phyloP scores from a whole-genome alignment of 257 asterid genomes.

The Verbena officinalis region DNA sequence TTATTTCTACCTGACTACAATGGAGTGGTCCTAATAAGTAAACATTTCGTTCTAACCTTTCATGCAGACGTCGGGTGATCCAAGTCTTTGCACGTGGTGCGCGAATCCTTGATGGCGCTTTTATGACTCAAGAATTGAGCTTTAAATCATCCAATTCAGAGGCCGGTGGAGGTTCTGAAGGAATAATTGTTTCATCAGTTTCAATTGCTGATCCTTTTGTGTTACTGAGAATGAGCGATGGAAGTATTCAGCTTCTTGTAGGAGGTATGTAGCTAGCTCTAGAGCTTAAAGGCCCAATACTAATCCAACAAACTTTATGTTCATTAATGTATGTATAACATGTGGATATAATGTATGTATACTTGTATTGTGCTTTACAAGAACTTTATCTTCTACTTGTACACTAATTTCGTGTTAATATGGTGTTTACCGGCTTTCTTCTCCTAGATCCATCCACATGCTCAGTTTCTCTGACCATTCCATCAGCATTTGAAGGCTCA shows the following conservation, averaged over 20 bases:
- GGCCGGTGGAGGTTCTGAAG: slow-evolving; percentile 67
- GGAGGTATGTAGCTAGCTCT: slow-evolving; percentile 66
- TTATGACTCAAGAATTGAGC: slow-evolving; percentile 94
- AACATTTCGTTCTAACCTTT: slow-evolving; percentile 27
- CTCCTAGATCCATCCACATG: slow-evolving; percentile 78
- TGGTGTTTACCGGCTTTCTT: slow-evolving; percentile 33
- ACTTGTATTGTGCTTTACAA: slow-evolving; percentile 22
- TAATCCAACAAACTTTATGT: slow-evolving; percentile 2
- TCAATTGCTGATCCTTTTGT: slow-evolving; percentile 97
- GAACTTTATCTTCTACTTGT: slow-evolving; percentile 3
- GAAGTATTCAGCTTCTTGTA: slow-evolving; percentile 90
- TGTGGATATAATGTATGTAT: background rate
- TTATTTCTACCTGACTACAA: background rate
- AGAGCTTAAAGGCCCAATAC: background rate
- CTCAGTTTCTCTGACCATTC: slow-evolving; percentile 70
- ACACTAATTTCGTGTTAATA: slow-evolving; percentile 18
- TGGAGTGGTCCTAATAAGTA: slow-evolving; percentile 18
- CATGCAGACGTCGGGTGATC: slow-evolving; percentile 88
- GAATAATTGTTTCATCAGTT: slow-evolving; percentile 69
- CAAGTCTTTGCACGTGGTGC: slow-evolving; percentile 94
- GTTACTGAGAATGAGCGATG: slow-evolving; percentile 88
- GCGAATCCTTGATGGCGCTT: slow-evolving; percentile 95
- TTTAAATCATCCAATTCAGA: slow-evolving; percentile 76
- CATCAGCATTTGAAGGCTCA: slow-evolving; percentile 68
- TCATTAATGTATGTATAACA: background rate